These are phyloP conservation scores for Scutellaria minor DNA, from an alignment of 257 asterid species.

Conservation along the genomic window DNA sequence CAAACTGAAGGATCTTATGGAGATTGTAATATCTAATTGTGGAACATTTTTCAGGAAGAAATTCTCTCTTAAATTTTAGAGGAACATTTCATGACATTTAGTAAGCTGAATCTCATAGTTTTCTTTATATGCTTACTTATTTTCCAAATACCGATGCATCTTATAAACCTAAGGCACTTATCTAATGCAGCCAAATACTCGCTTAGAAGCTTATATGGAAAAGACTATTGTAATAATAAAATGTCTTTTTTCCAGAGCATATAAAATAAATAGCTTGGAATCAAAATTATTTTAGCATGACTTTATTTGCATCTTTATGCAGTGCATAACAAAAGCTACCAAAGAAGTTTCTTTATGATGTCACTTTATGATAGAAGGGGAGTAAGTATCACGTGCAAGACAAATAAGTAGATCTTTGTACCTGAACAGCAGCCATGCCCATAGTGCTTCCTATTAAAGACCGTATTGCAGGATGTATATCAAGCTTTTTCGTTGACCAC, in stretches of 20 bases:
- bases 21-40: no score
- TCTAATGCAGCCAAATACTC: no score
- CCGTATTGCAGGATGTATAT: conserved; percentile 80
- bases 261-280: not conserved
- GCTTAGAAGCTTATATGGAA: no score
- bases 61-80: no score
- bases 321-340: not conserved
- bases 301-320: conserved; percentile 1
- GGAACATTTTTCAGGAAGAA: no score
- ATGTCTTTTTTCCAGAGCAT: not conserved
- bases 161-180: no score
- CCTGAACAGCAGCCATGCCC: conserved; percentile 97
- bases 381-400: not conserved
- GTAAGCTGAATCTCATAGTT: no score
- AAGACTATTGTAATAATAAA: no score
- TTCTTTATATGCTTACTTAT: no score
- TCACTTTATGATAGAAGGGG: not conserved
- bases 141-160: no score
- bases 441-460: conserved; percentile 69
- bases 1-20: no score
- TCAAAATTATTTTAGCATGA: not conserved
- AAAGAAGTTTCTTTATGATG: not conserved
- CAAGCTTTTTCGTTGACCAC: conserved; percentile 73
- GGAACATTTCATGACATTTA: no score
- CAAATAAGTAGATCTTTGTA: conserved; percentile 36